Evolutionary conservation across 2,329 filamentous ascomycete genomes (phyloP), one percentile per base, ranked within the genome.

Genomic region (Didymella keratinophila): DNA sequence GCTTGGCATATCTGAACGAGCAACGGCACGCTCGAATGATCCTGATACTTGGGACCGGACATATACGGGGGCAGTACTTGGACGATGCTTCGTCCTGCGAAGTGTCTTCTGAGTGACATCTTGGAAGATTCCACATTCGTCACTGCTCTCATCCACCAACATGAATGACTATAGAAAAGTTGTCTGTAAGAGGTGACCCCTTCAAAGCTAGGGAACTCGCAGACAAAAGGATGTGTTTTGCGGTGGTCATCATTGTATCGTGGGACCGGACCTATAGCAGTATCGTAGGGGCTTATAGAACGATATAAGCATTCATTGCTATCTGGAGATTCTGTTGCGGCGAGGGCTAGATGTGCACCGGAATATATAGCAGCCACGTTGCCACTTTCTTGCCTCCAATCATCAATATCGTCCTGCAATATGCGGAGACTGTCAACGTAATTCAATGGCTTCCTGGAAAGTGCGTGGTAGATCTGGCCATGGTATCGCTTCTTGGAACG

Each of bases 341-440:
- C 52, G 6, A 60, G 37, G 0, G 48, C 49, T 0, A 60, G 6
- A 20, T 16, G n/a, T 12, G 57, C 42, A 8, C 41, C 21, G 1
- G 44, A 25, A 12, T 60, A 60, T 14, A 49, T 45, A 3, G 25
- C 1, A 9, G 46, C 57, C 52, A 60, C 56, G 2, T 37, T 34
- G 8, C 42, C 0, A 2, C 32, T 16, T 18, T 45, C 23, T 42
- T 32, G 12, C 41, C 37, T 52, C 57, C 47, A 56, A 28, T 56
- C 52, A 1, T 52, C 1, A 7, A 18, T 9, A 18, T 48, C 14
- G 7, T 56, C 47, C 34, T 60, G 57, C 7, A 60, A 9, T 1
- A 60, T 60, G 25, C 58, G 56, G 2, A 60, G 25, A 37, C 48
- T 52, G 16, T 53, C 48, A 16, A 32, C 14, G 30, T 32, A 14